A percentile compares a stretch with the other conserved stretches of the same genome.
Evolutionary conservation across 805 yeast species (phyloP).

Genomic region (Lipomyces spencermartinsiae): DNA sequence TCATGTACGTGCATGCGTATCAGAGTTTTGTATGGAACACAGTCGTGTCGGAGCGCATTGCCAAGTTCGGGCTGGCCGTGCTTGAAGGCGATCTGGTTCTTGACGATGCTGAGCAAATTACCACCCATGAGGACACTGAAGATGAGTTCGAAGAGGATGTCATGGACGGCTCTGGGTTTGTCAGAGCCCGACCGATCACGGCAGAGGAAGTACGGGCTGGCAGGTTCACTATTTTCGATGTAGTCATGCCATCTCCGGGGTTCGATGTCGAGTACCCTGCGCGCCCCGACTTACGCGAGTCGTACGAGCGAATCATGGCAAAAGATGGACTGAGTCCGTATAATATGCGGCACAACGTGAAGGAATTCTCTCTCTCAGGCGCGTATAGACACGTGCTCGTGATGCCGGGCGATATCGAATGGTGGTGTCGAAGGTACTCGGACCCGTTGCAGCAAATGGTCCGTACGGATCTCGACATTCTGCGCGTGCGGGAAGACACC

Average conservation of each 20-base stretch:
- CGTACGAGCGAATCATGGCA: conserved; percentile 68
- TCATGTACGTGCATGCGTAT: conserved; percentile 97
- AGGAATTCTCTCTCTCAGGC: conserved; percentile 92
- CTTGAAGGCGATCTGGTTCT: conserved; percentile 84
- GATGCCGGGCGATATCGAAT: conserved; percentile 68
- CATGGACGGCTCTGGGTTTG: conserved; percentile 57
- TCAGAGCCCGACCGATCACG: conserved; percentile 70
- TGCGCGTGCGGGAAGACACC: conserved; percentile 46
- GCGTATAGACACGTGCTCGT: conserved; percentile 78
- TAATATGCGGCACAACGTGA: conserved; percentile 80
- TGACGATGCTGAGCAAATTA: conserved; percentile 43
- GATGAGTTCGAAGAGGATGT: conserved; percentile 75
- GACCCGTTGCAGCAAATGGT: conserved; percentile 74
- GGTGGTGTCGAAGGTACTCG: conserved; percentile 64
- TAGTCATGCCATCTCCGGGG: conserved; percentile 97
- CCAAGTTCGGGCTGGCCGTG: conserved; percentile 68
- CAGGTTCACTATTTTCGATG: conserved; percentile 73
- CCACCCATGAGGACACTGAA: conserved; percentile 49
- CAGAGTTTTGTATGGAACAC: conserved; percentile 95
- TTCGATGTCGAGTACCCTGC: conserved; percentile 87
- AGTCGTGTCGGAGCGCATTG: conserved; percentile 78
- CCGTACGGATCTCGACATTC: conserved; percentile 74
- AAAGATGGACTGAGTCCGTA: conserved; percentile 83
- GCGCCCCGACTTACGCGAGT: conserved; percentile 53
- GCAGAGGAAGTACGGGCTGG: conserved; percentile 68